Conservation (phyloP, 2,329 filamentous ascomycete species). For the Aspergillus ochraceus region DNA sequence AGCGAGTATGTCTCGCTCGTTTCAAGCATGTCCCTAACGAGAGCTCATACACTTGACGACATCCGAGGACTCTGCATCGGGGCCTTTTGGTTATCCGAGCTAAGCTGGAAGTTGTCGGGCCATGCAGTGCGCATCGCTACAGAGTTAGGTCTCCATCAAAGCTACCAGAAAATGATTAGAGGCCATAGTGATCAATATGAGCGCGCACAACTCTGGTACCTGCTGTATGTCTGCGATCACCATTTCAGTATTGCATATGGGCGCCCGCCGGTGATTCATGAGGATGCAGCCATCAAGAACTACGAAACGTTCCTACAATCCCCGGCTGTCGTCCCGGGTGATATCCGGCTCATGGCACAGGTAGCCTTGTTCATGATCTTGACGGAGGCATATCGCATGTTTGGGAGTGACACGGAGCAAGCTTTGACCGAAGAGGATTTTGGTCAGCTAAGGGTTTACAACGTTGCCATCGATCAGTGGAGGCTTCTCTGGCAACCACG, state of each 20-base stretch:
- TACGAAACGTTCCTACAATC: slow-evolving; percentile 58
- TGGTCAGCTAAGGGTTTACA: slow-evolving; percentile 49
- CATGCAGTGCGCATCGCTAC: slow-evolving; percentile 60
- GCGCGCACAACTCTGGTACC: slow-evolving; percentile 61
- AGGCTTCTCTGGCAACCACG: slow-evolving; percentile 50
- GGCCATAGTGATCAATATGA: slow-evolving; percentile 54
- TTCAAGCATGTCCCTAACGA: slow-evolving; percentile 58
- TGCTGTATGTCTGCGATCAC: slow-evolving; percentile 65
- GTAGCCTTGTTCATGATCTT: slow-evolving; percentile 61
- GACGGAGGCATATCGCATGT: slow-evolving; percentile 56
- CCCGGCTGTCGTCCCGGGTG: slow-evolving; percentile 53
- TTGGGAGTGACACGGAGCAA: slow-evolving; percentile 57
- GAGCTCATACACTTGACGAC: slow-evolving; percentile 58
- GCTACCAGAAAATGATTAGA: slow-evolving; percentile 51
- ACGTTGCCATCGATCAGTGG: slow-evolving; percentile 55
- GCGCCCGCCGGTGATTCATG: slow-evolving; percentile 58
- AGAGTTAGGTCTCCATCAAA: slow-evolving; percentile 58
- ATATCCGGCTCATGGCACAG: slow-evolving; percentile 59
- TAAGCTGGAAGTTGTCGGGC: slow-evolving; percentile 63
- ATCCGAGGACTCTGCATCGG: slow-evolving; percentile 61
- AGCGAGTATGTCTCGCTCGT: slow-evolving; percentile 59
- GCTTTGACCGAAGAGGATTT: slow-evolving; percentile 53
- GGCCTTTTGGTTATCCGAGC: slow-evolving; percentile 63
- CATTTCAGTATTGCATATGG: slow-evolving; percentile 65
- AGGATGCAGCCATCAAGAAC: slow-evolving; percentile 58